A percentile compares a stretch with the other conserved stretches of the same genome.
These are phyloP conservation scores for Bipolaris bicolor DNA, from an alignment of 2,329 filamentous ascomycete species.

Conservation along the genomic window DNA sequence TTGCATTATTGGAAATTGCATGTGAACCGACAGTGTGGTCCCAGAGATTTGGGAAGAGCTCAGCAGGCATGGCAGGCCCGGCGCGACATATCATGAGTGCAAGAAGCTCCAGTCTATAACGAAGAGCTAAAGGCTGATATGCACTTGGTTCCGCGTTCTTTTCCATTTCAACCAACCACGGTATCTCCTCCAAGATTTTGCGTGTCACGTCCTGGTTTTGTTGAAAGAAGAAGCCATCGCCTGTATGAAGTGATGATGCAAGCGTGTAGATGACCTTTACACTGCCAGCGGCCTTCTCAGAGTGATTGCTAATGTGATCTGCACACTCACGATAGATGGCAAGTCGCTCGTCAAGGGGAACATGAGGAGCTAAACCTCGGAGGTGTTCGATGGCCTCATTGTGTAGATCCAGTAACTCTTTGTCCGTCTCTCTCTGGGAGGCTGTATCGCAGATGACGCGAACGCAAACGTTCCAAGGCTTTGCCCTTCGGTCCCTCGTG, in stretches of 20 bases:
- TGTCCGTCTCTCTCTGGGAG: conserved; percentile 59
- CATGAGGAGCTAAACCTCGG: conserved; percentile 62
- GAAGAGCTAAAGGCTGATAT: conserved; percentile 31
- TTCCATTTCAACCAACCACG: conserved; percentile 40
- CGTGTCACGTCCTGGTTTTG: conserved; percentile 34
- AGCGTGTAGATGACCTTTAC: conserved; percentile 63
- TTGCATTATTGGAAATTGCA: conserved; percentile 65
- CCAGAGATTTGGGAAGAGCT: conserved; percentile 72
- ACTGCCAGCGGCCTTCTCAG: conserved; percentile 72
- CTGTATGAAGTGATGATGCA: conserved; percentile 9
- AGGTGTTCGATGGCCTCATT: conserved; percentile 68
- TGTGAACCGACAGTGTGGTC: conserved; percentile 70
- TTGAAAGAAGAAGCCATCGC: conserved; percentile 34
- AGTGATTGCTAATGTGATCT: conserved; percentile 68
- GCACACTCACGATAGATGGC: conserved; percentile 72
- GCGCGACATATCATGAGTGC: conserved; percentile 64
- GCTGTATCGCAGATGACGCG: conserved; percentile 76
- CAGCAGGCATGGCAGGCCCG: conserved; percentile 65
- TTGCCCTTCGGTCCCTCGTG: conserved; percentile 35
- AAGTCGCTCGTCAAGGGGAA: conserved; percentile 64
- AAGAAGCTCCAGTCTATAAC: conserved; percentile 60
- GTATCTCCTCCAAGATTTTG: conserved; percentile 50
- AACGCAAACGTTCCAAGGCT: conserved; percentile 63
- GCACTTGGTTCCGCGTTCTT: conserved; percentile 16
- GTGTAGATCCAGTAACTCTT: conserved; percentile 68